A percentile compares a stretch with the other conserved stretches of the same genome.
Evolutionary conservation across 2,329 filamentous ascomycete species (phyloP).

Genomic region (Aureobasidium zeae): DNA sequence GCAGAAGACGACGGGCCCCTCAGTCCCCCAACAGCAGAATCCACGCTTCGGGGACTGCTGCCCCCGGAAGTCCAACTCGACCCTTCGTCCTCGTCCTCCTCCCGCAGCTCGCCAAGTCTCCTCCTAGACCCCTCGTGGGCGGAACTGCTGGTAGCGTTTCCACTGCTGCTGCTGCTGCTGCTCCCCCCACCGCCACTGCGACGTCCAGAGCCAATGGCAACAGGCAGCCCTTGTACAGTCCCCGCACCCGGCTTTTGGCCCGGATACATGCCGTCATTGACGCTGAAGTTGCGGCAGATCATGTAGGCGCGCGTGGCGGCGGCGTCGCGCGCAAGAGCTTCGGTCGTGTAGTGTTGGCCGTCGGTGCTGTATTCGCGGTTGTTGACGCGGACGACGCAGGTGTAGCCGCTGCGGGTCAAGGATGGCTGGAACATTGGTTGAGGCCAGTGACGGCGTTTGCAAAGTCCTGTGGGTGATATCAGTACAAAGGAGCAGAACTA

Average conservation of each 20-base stretch:
- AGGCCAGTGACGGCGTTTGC: slow-evolving; percentile 86
- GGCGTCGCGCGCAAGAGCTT: slow-evolving; percentile 78
- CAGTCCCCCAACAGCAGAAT: slow-evolving; percentile 7
- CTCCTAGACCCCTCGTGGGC: no score
- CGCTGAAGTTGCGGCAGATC: slow-evolving; percentile 94
- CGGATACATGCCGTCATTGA: slow-evolving; percentile 84
- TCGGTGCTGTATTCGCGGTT: slow-evolving; percentile 95
- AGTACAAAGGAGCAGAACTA: no score
- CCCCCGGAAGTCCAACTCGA: slow-evolving; percentile 10
- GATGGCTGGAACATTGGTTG: slow-evolving; percentile 83
- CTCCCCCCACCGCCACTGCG: slow-evolving; percentile 16
- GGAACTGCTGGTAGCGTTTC: no score
- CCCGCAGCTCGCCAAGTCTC: slow-evolving; percentile 1
- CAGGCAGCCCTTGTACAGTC: slow-evolving; percentile 47
- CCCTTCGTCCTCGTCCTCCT: slow-evolving; percentile 5
- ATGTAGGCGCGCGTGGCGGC: slow-evolving; percentile 94
- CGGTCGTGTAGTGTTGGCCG: slow-evolving; percentile 63
- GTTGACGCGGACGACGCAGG: slow-evolving; percentile 88
- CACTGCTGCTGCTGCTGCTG: not conserved
- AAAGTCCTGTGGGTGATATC: slow-evolving; percentile 86
- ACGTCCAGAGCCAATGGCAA: slow-evolving; percentile 54
- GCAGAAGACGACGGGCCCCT: not conserved
- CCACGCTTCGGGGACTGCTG: not conserved
- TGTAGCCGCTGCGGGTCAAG: slow-evolving; percentile 64
- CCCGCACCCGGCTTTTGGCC: slow-evolving; percentile 45